Evolutionary conservation across 140 eudicot species (phyloP), one percentile per base, ranked within the genome.

Genomic region (Erigeron philadelphicus): DNA sequence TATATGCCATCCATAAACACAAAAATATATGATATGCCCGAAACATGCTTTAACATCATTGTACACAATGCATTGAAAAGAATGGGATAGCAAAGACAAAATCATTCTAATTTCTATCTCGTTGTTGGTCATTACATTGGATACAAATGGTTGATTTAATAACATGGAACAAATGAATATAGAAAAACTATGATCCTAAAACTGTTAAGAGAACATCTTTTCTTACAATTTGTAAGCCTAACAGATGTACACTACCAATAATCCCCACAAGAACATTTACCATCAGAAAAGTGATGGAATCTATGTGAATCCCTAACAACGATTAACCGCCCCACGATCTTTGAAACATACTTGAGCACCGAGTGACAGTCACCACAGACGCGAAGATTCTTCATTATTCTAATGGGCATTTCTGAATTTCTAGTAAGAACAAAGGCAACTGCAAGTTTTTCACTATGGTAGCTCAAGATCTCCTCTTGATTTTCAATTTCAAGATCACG

Each of bases 351-450:
- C 67, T 68, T 78, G 23, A 91, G 88, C 10, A 90, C 87, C 3
- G 85, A 78, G 65, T 91, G 97, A 72, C 97, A 91, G 45, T 91
- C 96, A 45, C 96, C 97, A 78, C 97, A 91, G 67, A 91, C 84
- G 31, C 95, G 81, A 64, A 91, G 91, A 77, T 92, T 88, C 72
- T 92, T 92, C 95, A 92, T 92, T 48, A 92, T 84, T 76, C 98
- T 88, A 16, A 92, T 92, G 0, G 98, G 95, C 76, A 85, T 42
- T 67, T 77, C 83, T 9, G 96, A 88, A 49, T 83, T 76, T 9
- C 83, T 70, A 3, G 82, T 88, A 54, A 91, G 98, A 72, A 86
- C 96, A 80, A 92, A 92, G 65, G 93, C 98, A 75, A 86, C 85
- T 0, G 98, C 98, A 56, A 92, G 88, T 72, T 82, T 88, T 76